Evolutionary conservation across 208 protist species (phyloP), one percentile per base, ranked within the genome.

Genomic region (Leishmania braziliensis): DNA sequence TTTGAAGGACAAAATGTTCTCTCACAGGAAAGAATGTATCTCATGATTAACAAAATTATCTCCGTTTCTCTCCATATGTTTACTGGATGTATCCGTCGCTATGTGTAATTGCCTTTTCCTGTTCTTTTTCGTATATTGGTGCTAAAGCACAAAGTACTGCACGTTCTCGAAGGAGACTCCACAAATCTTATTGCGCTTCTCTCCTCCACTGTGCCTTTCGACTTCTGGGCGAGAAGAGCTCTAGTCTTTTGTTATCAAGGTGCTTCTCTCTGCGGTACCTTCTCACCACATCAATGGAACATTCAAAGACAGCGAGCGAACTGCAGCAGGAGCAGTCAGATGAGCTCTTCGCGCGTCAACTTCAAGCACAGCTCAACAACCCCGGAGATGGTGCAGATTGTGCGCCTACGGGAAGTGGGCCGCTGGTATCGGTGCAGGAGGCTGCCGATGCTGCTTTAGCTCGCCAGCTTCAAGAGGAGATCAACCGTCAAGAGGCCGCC

Each of bases 351-450:
- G 92, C 92, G 43, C 81, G 88, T 23, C 86, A 89, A 62, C 86
- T 96, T 4, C 91, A 96, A 29, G 86, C 92, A 48, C 78, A 95
- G 81, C 72, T 95, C 23, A 87, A 92, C 70, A 84, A 79, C 16
- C 56, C 82, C 0, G 23, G 29, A 5, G 1, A 2, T 43, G 70
- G 12, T 39, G 60, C 51, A 10, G 33, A 56, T 9, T n/a, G 12
- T 33, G 8, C 39, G 5, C 50, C 73, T 36, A 23, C 65, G 14
- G 50, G 50, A 36, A 63, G 68, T 18, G n/a, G 46, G 46, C 26
- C 74, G 3, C 26, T 56, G 10, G 58, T 71, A 16, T 29, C 73
- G 43, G 51, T 16, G 26, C 75, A 86, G 62, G 82, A 85, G 39
- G 85, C 78, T 8, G 83, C 83, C 12, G 86, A 87, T 70, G 82